These are phyloP conservation scores for Zizania palustris DNA, from an alignment of 202 grass and related monocot genomes.

Conservation along the genomic window DNA sequence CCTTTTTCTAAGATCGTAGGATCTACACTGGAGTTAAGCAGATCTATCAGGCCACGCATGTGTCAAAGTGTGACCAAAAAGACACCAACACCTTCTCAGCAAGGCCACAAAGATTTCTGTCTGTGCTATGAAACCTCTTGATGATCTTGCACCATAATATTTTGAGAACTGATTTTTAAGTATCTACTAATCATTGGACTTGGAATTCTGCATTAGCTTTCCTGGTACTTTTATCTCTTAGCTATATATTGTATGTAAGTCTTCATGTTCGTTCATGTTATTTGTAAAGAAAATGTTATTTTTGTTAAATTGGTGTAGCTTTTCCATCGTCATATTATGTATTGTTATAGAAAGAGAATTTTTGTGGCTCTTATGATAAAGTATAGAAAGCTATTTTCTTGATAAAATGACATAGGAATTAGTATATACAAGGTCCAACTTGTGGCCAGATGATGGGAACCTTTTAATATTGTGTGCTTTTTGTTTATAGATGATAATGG, in stretches of 20 bases:
- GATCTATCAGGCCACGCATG: too few species aligned
- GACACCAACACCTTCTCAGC: too few species aligned
- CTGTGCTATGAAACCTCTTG: too few species aligned
- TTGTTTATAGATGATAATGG: background rate
- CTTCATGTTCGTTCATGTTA: background rate
- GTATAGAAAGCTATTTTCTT: background rate
- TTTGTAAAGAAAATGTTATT: background rate
- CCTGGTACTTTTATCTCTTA: constrained; percentile 1
- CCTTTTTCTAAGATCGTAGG: too few species aligned
- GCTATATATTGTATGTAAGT: background rate
- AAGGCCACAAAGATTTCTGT: too few species aligned
- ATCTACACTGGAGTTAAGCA: too few species aligned
- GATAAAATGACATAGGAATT: constrained; percentile 1
- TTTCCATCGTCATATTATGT: constrained; percentile 1
- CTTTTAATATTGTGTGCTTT: background rate
- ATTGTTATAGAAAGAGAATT: constrained; percentile 5
- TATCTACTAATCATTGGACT: background rate
- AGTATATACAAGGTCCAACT: background rate
- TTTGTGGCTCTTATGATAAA: background rate
- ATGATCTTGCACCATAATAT: too few species aligned
- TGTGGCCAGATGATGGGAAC: background rate
- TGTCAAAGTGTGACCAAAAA: too few species aligned
- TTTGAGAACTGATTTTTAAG: background rate
- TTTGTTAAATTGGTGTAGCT: background rate
- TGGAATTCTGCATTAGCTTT: constrained; percentile 10